Base-by-base conservation (phyloP, 805 yeast species). In the Maudiozyma barnettii region DNA sequence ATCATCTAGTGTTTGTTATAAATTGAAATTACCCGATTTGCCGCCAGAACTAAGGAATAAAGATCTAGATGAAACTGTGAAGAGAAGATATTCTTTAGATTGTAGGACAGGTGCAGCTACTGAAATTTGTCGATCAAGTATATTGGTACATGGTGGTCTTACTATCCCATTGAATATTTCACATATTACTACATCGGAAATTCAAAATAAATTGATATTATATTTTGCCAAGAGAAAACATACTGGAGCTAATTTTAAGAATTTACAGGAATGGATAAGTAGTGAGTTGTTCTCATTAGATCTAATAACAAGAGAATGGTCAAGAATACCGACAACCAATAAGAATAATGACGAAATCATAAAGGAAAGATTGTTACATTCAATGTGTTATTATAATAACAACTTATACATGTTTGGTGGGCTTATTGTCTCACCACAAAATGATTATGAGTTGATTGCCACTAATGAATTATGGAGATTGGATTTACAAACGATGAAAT, bases 401-500 rank as follows among this genome's bases (percentile, higher is more conserved):
- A 69, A 73, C 40, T 49, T 83, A 2, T 84, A 75, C 58, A 55
- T 82, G 2, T 78, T 74, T 57, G 93, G 95, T 26, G 95, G 95
- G 0, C 59, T 84, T 26, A 61, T 67, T 0, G 65, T 76, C 8
- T 66, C 69, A 40, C 63, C 66, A 26, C 61, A 63, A 33, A 59
- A 61, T 39, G 61, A 57, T 5, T 62, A 68, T 43, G 70, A 68
- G 43, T 51, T 74, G 14, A 58, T 61, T 12, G 77, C 85, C 0
- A 60, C 74, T 5, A 81, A 81, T 54, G 93, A 85, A 54, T 62
- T 82, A 22, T 85, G 93, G 91, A 74, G 74, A 54, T 78, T 81
- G 53, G 75, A 81, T 58, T 60, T 81, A 38, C 71, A 69, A 36
- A 65, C 74, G 3, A 70, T 68, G 45, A 60, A 61, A 10, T 84